A percentile compares a stretch with the other conserved stretches of the same genome.
phyloP scores from a whole-genome alignment of 2,329 filamentous ascomycete species.

The Fusarium palustre region DNA sequence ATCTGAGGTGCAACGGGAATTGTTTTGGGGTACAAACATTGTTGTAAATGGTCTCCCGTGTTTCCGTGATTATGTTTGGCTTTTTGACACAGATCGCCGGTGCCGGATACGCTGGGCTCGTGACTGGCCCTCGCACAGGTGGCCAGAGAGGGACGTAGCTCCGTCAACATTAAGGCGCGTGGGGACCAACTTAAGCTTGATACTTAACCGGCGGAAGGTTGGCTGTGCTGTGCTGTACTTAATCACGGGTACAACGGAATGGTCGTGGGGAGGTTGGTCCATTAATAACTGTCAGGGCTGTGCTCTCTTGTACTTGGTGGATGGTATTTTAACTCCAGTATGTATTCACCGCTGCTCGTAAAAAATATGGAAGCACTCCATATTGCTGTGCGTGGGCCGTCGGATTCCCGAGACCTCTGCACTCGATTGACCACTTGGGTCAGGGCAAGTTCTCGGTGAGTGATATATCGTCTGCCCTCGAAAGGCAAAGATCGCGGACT shows the following conservation, averaged over 20 bases:
- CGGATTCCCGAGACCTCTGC: background rate
- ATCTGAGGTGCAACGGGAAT: conserved; percentile 4
- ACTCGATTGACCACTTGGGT: background rate
- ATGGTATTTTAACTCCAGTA: background rate
- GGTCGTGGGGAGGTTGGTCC: background rate
- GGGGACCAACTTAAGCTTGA: conserved; percentile 12
- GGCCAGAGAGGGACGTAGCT: conserved; percentile 15
- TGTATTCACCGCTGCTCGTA: conserved; percentile 32
- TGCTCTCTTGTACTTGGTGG: background rate
- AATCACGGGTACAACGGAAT: background rate
- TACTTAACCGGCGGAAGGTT: background rate
- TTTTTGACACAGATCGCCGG: conserved; percentile 12
- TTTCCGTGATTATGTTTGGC: conserved; percentile 12
- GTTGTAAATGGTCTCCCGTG: conserved; percentile 1
- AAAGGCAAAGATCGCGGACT: background rate
- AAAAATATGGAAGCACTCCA: background rate
- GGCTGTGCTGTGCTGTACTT: background rate
- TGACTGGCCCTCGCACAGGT: conserved; percentile 29
- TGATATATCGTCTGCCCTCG: background rate
- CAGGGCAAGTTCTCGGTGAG: background rate
- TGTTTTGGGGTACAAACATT: background rate
- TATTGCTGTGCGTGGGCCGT: background rate
- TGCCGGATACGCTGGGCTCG: conserved; percentile 12
- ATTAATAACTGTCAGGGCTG: background rate
- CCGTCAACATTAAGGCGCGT: background rate